phyloP scores from a whole-genome alignment of 345 rosid genomes.

The Syzygium jambos region DNA sequence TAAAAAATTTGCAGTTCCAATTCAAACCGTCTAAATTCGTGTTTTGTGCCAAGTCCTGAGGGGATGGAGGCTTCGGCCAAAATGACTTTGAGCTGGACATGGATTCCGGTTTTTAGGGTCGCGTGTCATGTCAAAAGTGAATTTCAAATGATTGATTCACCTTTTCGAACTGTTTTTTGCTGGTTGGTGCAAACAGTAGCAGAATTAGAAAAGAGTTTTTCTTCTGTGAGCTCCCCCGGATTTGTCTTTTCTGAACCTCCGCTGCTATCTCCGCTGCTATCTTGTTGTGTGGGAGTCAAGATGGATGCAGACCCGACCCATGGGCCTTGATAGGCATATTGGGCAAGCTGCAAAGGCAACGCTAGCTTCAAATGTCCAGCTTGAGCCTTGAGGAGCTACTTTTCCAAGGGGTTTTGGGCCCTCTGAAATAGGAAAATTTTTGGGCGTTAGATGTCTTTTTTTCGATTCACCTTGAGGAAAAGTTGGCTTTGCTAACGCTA shows the following conservation, averaged over 20 bases:
- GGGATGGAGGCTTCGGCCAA: background rate
- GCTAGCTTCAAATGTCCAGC: background rate
- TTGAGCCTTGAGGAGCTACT: background rate
- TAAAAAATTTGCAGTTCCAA: too few relatives aligned
- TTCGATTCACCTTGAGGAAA: too few relatives aligned
- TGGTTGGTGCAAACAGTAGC: background rate
- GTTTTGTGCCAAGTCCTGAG: too few relatives aligned
- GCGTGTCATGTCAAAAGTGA: too few relatives aligned
- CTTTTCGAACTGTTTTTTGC: background rate
- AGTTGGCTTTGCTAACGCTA: too few relatives aligned
- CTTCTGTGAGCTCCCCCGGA: background rate
- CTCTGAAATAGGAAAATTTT: too few relatives aligned
- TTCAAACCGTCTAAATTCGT: too few relatives aligned
- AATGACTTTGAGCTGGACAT: background rate
- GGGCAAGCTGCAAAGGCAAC: background rate
- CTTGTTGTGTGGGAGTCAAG: background rate
- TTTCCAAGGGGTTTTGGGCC: too few relatives aligned
- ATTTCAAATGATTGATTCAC: too few relatives aligned
- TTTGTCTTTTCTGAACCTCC: background rate
- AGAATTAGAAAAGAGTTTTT: accelerated
- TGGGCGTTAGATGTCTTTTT: too few relatives aligned
- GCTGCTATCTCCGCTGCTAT: background rate
- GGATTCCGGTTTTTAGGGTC: background rate
- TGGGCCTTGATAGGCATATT: background rate
- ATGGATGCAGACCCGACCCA: background rate